Percentiles rank a stretch among this genome's conserved stretches.
phyloP scores from a whole-genome alignment of 176 grass and related monocot species.

The Phoenix dactylifera region DNA sequence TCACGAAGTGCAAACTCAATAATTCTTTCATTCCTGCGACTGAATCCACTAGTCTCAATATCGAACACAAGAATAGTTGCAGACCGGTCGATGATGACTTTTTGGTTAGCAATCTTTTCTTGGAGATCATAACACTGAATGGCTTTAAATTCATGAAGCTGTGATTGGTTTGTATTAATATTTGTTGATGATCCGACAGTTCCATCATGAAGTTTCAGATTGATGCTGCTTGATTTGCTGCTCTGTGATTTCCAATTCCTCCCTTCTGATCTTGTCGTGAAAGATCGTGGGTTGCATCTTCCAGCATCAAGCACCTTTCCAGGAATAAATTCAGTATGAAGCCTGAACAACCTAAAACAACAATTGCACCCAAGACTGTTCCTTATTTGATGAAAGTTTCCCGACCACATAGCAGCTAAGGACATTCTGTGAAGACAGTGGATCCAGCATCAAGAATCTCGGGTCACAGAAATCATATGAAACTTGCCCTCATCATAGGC shows the following conservation, averaged over 20 bases:
- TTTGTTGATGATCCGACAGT: conserved; percentile 40
- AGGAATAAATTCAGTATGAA: conserved; percentile 27
- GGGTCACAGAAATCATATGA: too few species aligned
- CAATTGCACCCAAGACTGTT: conserved; percentile 35
- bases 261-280: conserved; percentile 3
- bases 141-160: conserved; percentile 50
- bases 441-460: too few species aligned
- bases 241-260: conserved; percentile 24
- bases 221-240: conserved; percentile 33
- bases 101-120: conserved; percentile 34
- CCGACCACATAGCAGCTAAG: conserved; percentile 29
- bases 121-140: conserved; percentile 45
- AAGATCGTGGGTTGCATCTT: conserved; percentile 16
- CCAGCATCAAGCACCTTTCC: conserved; percentile 23
- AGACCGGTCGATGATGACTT: conserved; percentile 34
- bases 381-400: conserved; percentile 53
- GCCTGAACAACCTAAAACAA: conserved; percentile 28
- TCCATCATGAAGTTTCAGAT: conserved; percentile 22
- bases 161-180: conserved; percentile 25
- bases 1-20: conserved; percentile 81
- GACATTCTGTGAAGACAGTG: too few species aligned
- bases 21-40: conserved; percentile 43
- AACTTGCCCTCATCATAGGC: too few species aligned
- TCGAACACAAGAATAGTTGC: conserved; percentile 86
- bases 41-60: conserved; percentile 78